Evolutionary conservation across 129 eudicot species (phyloP).

Genomic region (Lactuca sativa): DNA sequence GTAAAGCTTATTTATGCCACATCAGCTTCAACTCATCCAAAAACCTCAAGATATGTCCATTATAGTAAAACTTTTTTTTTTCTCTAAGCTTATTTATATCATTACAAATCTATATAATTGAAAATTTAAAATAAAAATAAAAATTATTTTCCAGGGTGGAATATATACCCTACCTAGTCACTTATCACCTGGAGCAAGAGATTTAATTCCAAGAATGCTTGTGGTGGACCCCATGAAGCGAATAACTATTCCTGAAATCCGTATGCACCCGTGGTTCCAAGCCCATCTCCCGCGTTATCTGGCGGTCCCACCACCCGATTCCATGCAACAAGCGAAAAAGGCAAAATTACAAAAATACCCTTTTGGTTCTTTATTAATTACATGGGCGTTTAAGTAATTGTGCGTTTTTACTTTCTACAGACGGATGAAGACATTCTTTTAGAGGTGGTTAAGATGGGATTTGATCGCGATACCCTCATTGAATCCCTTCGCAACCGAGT

Average conservation of each 20-base stretch:
- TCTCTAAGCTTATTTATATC: neutral
- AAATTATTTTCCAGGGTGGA: constrained; percentile 65
- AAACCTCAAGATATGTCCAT: neutral
- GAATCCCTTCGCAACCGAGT: constrained; percentile 85
- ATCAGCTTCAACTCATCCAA: neutral
- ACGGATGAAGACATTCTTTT: constrained; percentile 92
- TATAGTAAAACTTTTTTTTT: too few species aligned
- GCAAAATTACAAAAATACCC: constrained; percentile 18
- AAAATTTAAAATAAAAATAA: constrained; percentile 5
- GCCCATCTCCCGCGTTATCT: constrained; percentile 95
- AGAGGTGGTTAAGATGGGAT: constrained; percentile 93
- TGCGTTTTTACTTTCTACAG: constrained; percentile 35
- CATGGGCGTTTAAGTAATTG: constrained; percentile 1
- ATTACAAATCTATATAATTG: neutral
- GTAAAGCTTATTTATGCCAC: too few species aligned
- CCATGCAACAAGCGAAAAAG: constrained; percentile 95
- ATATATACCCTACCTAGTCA: constrained; percentile 98
- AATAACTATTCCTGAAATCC: constrained; percentile 85
- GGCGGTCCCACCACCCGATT: constrained; percentile 96
- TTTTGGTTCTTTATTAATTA: neutral
- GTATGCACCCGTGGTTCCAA: constrained; percentile 88
- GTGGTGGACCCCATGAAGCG: constrained; percentile 96
- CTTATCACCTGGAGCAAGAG: constrained; percentile 92
- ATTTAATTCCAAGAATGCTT: constrained; percentile 95
- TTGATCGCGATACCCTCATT: constrained; percentile 71